Conservation (phyloP, 257 asterid species). For the Mentha longifolia region DNA sequence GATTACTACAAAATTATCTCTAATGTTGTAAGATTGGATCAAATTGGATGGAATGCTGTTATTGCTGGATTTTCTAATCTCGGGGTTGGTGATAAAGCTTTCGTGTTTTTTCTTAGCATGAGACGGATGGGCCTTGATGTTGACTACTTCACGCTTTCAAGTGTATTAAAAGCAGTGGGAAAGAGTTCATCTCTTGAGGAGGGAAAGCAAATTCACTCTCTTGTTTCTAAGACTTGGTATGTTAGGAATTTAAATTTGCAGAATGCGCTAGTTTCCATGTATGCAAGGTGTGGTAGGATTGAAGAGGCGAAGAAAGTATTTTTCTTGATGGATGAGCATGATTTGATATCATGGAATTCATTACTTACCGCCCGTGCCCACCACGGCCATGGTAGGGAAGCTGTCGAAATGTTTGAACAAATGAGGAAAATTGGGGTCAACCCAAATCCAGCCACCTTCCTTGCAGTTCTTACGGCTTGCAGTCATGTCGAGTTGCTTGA, state of each 20-base stretch:
- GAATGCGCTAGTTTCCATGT: slow-evolving; percentile 72
- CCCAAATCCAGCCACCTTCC: slow-evolving; percentile 63
- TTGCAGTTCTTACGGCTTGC: slow-evolving; percentile 58
- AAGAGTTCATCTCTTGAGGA: slow-evolving; percentile 53
- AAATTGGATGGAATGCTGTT: slow-evolving; percentile 66
- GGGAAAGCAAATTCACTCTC: slow-evolving; percentile 57
- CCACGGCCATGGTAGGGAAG: slow-evolving; percentile 61
- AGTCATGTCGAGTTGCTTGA: slow-evolving; percentile 66
- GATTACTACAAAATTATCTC: slow-evolving; percentile 48
- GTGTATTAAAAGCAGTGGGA: slow-evolving; percentile 62
- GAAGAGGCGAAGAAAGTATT: slow-evolving; percentile 53
- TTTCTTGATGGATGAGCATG: slow-evolving; percentile 49
- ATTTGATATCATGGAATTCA: slow-evolving; percentile 71
- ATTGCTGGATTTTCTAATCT: slow-evolving; percentile 64
- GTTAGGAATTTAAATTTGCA: slow-evolving; percentile 37
- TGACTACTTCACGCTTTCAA: slow-evolving; percentile 55
- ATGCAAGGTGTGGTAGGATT: slow-evolving; percentile 63
- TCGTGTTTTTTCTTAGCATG: slow-evolving; percentile 51
- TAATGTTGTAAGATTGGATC: slow-evolving; percentile 50
- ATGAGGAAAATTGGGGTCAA: slow-evolving; percentile 49
- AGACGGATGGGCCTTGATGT: slow-evolving; percentile 40
- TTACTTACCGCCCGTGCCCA: slow-evolving; percentile 56
- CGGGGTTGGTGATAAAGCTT: slow-evolving; percentile 54
- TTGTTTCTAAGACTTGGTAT: slow-evolving; percentile 49
- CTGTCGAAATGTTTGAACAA: slow-evolving; percentile 52